Base-by-base conservation (phyloP, 2,329 filamentous ascomycete genomes). In the Penicillium griseofulvum region DNA sequence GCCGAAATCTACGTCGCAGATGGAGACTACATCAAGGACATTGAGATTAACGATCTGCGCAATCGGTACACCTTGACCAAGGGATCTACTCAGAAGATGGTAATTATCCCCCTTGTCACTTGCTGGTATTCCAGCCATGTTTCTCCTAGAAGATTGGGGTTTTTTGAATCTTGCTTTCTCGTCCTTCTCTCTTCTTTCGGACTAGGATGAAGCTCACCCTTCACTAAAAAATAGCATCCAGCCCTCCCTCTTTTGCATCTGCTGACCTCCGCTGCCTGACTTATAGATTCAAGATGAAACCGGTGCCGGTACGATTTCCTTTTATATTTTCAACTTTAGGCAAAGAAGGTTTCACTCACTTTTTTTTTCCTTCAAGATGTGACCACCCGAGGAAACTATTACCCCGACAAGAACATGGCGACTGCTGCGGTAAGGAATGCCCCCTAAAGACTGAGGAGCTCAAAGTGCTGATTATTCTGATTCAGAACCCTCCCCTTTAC, bases 211-310 rank as follows among this genome's bases (percentile, higher is more conserved):
- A 84, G 84, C 86, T 89, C 87, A 89, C 87, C 74, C 78, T 80
- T 81, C 81, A 78, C 60, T 59, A 61, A 80, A 79, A 53, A 68
- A 82, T 84, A 88, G 86, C 84, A 76, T 74, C 58, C 69, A 58
- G 65, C 67, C 65, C 75, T 74, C 80, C 83, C 84, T 87, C 85
- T 86, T 85, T 90, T 87, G 85, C 89, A 90, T 86, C 86, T 94
- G 91, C 92, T 97, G 86, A 97, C 92, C 85, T 87, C 83, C 79
- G 78, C 78, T 87, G 83, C 86, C 84, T 94, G 87, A 86, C 78
- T 89, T 89, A 70, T 92, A 99, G 94, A 99, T 99, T 71, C 96
- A 96, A 88, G 93, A 97, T 81, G 91, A 97, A 71, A 97, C 93
- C 87, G 94, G 94, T 84, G 93, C 94, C 83, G 94, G 94, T 99